A percentile compares a stretch with the other conserved stretches of the same genome.
phyloP scores from a whole-genome alignment of 106 monocot genomes.

The Alisma plantagoaquatica region DNA sequence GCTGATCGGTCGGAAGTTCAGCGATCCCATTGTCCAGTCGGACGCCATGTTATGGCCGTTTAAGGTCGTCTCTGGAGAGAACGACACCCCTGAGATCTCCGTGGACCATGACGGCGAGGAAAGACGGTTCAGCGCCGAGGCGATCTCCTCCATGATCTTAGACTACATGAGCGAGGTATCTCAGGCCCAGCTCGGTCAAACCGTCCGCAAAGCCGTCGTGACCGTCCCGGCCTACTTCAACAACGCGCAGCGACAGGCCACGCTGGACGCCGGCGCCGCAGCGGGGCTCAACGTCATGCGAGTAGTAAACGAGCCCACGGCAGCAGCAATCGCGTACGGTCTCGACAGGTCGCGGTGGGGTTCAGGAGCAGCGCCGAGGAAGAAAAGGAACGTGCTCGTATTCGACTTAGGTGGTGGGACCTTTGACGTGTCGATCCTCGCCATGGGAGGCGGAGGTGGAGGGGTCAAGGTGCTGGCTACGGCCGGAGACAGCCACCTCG shows the following conservation, averaged over 20 bases:
- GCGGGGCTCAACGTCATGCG: slow-evolving; percentile 16
- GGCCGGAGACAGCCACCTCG: slow-evolving; percentile 13
- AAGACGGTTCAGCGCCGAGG: slow-evolving; percentile 9
- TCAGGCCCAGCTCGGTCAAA: slow-evolving; percentile 5
- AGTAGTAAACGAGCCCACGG: too few species aligned
- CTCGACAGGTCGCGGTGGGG: slow-evolving; percentile 2
- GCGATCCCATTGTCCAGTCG: slow-evolving; percentile 2
- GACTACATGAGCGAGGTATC: slow-evolving; percentile 9
- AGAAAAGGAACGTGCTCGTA: slow-evolving; percentile 17
- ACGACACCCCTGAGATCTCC: slow-evolving; percentile 11
- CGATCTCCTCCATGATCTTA: slow-evolving; percentile 17
- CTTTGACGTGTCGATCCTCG: slow-evolving; percentile 7
- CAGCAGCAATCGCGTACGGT: slow-evolving; percentile 15
- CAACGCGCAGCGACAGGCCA: slow-evolving; percentile 18
- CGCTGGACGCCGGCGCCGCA: slow-evolving; percentile 13
- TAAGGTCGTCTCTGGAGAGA: slow-evolving; percentile 3
- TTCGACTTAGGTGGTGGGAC: slow-evolving; percentile 6
- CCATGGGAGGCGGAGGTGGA: slow-evolving; percentile 7
- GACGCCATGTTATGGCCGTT: slow-evolving; percentile 13
- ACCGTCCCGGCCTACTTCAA: slow-evolving; percentile 21
- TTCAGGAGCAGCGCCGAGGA: not conserved
- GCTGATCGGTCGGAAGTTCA: too few species aligned
- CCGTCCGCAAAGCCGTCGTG: slow-evolving; percentile 13
- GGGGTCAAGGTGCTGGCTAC: slow-evolving; percentile 12
- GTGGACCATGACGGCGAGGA: slow-evolving; percentile 14